Percentiles rank a stretch among this genome's conserved stretches.
phyloP scores from a whole-genome alignment of 768 basidiomycete species.

The Serendipita indica region DNA sequence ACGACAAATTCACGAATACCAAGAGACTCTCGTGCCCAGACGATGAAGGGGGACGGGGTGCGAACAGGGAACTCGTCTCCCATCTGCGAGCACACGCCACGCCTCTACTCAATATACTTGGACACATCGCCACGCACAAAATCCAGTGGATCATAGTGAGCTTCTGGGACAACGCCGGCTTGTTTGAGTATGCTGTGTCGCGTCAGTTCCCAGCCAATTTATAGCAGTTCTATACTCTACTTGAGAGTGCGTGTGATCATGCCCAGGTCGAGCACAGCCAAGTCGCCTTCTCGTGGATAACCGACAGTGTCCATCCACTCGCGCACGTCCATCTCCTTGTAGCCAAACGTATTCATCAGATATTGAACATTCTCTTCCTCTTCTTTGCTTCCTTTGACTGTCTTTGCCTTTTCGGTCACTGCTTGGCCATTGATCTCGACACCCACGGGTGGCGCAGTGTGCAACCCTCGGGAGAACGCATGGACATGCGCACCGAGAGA shows the following conservation, averaged over 20 bases:
- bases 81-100: too few relatives aligned
- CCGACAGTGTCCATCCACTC: conserved; percentile 71
- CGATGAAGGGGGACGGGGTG: too few relatives aligned
- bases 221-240: conserved; percentile 29
- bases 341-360: conserved; percentile 65
- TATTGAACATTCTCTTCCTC: conserved; percentile 51
- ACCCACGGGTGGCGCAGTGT: conserved; percentile 11
- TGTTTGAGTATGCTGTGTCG: conserved; percentile 49
- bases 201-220: too few relatives aligned
- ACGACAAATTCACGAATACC: too few relatives aligned
- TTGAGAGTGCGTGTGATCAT: conserved; percentile 56
- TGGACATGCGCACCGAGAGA: conserved; percentile 50
- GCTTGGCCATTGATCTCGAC: background rate
- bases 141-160: background rate
- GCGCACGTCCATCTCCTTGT: conserved; percentile 57
- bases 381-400: conserved; percentile 32
- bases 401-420: background rate
- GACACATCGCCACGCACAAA: background rate
- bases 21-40: too few relatives aligned
- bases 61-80: too few relatives aligned
- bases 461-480: conserved; percentile 32
- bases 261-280: conserved; percentile 43
- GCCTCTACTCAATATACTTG: background rate
- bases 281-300: conserved; percentile 58
- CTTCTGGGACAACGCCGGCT: conserved; percentile 39